Evolutionary conservation across 176 grass and related monocot genomes (phyloP).

Genomic region (Dendrocalamus sinicus): DNA sequence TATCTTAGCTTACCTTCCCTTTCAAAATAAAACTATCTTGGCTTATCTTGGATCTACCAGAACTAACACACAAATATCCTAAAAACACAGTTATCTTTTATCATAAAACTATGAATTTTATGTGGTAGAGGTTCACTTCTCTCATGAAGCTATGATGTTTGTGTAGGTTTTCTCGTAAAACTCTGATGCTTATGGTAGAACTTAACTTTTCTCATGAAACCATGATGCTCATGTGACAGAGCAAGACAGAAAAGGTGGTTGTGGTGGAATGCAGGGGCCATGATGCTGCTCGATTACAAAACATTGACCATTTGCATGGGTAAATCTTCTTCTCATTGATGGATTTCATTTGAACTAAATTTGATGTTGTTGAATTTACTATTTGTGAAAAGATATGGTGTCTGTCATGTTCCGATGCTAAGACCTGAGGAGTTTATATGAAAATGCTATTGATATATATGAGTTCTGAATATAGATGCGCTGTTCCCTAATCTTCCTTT

Average conservation of each 20-base stretch:
- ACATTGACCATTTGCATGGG: slow-evolving; percentile 87
- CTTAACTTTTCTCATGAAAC: slow-evolving; percentile 20
- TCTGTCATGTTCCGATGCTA: slow-evolving; percentile 10
- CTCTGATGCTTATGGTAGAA: not conserved
- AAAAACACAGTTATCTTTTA: slow-evolving; percentile 1
- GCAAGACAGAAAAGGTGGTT: slow-evolving; percentile 70
- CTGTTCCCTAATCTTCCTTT: not conserved
- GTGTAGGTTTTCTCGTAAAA: not conserved
- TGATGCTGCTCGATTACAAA: slow-evolving; percentile 89
- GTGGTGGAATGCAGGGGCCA: slow-evolving; percentile 96
- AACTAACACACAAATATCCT: not conserved
- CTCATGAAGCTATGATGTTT: not conserved
- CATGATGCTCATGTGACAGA: slow-evolving; percentile 55
- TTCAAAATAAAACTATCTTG: not conserved
- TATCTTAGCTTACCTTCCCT: slow-evolving; percentile 6
- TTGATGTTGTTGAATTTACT: slow-evolving; percentile 20
- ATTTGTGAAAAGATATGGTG: not conserved
- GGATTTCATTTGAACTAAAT: slow-evolving; percentile 32
- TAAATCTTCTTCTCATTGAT: slow-evolving; percentile 34
- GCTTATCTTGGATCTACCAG: slow-evolving; percentile 24
- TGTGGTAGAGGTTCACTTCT: not conserved
- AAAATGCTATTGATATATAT: not conserved
- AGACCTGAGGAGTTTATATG: not conserved
- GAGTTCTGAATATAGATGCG: not conserved
- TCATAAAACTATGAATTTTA: not conserved